Evolutionary conservation across 306 rosid genomes (phyloP).

Genomic region (Cucumis melo): DNA sequence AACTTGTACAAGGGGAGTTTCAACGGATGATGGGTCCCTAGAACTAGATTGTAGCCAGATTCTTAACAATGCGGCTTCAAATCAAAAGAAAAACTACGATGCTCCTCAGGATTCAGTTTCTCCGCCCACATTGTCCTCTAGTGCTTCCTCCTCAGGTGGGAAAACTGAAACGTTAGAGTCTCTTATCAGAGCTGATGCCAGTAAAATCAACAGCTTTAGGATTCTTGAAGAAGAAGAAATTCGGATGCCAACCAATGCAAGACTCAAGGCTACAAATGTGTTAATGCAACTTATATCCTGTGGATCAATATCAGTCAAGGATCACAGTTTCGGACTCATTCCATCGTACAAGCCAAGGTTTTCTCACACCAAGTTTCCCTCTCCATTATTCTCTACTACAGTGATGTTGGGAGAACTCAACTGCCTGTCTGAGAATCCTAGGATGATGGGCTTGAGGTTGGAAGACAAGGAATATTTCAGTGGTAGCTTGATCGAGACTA

Average conservation of each 20-base stretch:
- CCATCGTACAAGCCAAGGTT: conserved; percentile 62
- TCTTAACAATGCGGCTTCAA: conserved; percentile 16
- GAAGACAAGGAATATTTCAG: conserved; percentile 82
- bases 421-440: conserved; percentile 51
- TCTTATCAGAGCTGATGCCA: conserved; percentile 71
- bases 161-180: conserved; percentile 85
- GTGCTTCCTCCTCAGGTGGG: conserved; percentile 57
- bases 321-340: conserved; percentile 61
- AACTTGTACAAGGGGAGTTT: conserved; percentile 79
- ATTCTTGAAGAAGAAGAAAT: conserved; percentile 48
- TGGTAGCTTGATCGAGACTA: conserved; percentile 71
- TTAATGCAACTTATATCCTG: conserved; percentile 86
- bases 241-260: conserved; percentile 45
- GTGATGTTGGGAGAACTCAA: conserved; percentile 58
- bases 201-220: conserved; percentile 71
- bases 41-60: conserved; percentile 37
- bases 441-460: conserved; percentile 44
- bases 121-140: conserved; percentile 45
- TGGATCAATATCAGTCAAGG: conserved; percentile 81
- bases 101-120: conserved; percentile 35
- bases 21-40: conserved; percentile 60
- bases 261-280: conserved; percentile 55
- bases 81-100: conserved; percentile 35
- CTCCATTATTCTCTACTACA: conserved; percentile 59
- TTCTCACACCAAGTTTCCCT: conserved; percentile 54